Base-by-base conservation (phyloP, 176 grass and related monocot genomes). In the Pontederia paniculata region DNA sequence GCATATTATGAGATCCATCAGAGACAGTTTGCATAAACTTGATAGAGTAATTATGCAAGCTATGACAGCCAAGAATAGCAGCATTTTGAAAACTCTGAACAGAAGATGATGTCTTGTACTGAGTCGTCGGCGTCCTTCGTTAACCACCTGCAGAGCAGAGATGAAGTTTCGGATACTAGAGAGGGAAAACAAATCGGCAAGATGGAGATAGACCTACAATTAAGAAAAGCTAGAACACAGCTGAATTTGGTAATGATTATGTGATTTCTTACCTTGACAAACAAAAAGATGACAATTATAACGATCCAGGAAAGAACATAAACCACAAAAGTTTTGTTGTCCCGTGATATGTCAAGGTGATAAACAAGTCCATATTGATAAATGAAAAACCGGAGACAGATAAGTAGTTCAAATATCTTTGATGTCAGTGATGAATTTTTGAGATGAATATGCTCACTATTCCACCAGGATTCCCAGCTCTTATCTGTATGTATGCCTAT, bases 381-480 rank as follows among this genome's bases (percentile, higher is more conserved):
- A 44, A 97, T 86, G 71, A 97, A 97, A 59, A 97, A 97, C 7
- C 83, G 76, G 20, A 87, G 77, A 8, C 82, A 97, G 11, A 97
- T 68, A 55, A 89, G 45, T 49, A 87, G 77, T 79, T 97, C 86
- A 59, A 97, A 68, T 68, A 97, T 72, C 48, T 78, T 81, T 58
- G 91, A 97, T 71, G 73, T 80, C 52, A 83, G 51, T 28, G 76
- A 86, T 6, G 91, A 89, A 63, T 97, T 55, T 52, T 76, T 48
- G 17, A 97, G 74, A 87, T 90, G 91, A 60, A 74, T 74, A 81
- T 97, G 81, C 64, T 97, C 86, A 8, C 70, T 54, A 79, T 89
- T 82, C 91, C 91, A 97, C 91, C 91, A 90, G 42, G 86, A 97
- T 55, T 97, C 91, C 91, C 91, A 97, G 67, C 91, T 89, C 44